Conservation (phyloP, 495 filamentous ascomycete species). For the Penicillium manginii region DNA sequence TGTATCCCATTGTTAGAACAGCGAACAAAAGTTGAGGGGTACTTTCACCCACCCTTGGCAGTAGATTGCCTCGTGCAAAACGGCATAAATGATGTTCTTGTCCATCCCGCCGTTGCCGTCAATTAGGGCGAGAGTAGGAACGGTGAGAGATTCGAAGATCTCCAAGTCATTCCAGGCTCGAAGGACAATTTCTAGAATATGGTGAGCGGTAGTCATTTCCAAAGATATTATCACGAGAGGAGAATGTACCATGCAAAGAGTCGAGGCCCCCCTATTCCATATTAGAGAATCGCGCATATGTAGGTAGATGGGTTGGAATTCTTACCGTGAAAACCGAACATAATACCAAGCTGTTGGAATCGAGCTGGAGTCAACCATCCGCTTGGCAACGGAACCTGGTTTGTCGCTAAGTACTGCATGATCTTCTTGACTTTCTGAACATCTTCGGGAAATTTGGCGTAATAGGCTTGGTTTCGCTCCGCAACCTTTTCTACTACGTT, state of each 20-base stretch:
- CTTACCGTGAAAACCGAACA: slow-evolving; percentile 76
- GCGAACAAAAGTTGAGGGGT: neutral
- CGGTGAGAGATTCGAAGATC: slow-evolving; percentile 70
- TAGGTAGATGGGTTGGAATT: neutral
- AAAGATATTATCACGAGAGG: neutral
- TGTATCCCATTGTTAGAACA: slow-evolving; percentile 28
- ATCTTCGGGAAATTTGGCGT: slow-evolving; percentile 85
- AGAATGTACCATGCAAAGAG: slow-evolving; percentile 58
- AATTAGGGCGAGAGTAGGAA: slow-evolving; percentile 66
- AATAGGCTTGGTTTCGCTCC: slow-evolving; percentile 74
- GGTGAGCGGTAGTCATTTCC: neutral
- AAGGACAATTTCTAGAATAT: slow-evolving; percentile 62
- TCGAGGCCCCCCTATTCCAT: slow-evolving; percentile 64
- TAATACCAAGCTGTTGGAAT: slow-evolving; percentile 74
- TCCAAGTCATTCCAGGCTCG: slow-evolving; percentile 70
- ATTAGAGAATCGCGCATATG: slow-evolving; percentile 15
- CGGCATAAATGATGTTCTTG: slow-evolving; percentile 75
- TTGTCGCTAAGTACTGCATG: slow-evolving; percentile 60
- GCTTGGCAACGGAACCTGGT: slow-evolving; percentile 61
- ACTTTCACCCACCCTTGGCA: slow-evolving; percentile 58
- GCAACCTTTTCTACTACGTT: slow-evolving; percentile 56
- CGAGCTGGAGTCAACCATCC: slow-evolving; percentile 70
- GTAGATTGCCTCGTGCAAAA: slow-evolving; percentile 87
- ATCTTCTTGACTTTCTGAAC: slow-evolving; percentile 69
- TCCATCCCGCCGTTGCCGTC: slow-evolving; percentile 72